A percentile compares a stretch with the other conserved stretches of the same genome.
These are phyloP conservation scores for Eudorina sp. DNA, from an alignment of 139 green algal genomes.

Conservation along the genomic window DNA sequence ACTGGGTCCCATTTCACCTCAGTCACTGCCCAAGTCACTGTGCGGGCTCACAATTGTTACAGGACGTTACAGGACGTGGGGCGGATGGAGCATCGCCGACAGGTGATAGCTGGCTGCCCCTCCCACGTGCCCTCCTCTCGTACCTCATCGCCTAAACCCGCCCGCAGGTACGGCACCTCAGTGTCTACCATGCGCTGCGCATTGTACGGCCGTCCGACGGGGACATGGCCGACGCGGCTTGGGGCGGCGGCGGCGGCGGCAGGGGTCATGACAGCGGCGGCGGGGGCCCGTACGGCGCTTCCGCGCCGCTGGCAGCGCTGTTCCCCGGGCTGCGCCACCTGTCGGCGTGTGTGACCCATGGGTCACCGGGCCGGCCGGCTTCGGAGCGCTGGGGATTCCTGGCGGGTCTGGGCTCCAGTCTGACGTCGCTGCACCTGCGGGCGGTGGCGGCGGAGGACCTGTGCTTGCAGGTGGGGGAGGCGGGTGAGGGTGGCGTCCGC, in stretches of 20 bases:
- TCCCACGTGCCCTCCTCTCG: too few species aligned
- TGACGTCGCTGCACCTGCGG: constrained; percentile 31
- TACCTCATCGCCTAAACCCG: neutral
- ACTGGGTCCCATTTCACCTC: too few species aligned
- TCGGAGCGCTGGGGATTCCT: constrained; percentile 33
- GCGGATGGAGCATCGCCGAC: too few species aligned
- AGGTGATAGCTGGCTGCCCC: too few species aligned
- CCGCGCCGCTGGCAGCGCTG: constrained; percentile 17
- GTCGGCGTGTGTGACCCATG: neutral
- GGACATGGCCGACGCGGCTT: neutral
- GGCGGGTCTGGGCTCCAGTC: constrained; percentile 1
- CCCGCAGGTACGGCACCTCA: constrained; percentile 36
- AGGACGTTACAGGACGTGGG: too few species aligned
- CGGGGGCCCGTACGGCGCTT: neutral
- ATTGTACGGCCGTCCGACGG: neutral
- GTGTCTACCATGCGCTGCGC: constrained; percentile 33
- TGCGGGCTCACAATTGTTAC: too few species aligned
- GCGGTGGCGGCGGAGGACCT: constrained; percentile 34
- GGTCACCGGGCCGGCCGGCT: neutral
- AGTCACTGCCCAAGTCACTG: too few species aligned
- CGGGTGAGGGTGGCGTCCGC: too few species aligned
- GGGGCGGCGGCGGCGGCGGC: neutral
- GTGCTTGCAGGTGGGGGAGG: constrained; percentile 28
- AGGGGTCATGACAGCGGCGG: neutral
- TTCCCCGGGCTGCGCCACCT: constrained; percentile 31